Evolutionary conservation across 176 grass and related monocot species (phyloP), one percentile per base, ranked within the genome.

Genomic region (Ananas comosus): DNA sequence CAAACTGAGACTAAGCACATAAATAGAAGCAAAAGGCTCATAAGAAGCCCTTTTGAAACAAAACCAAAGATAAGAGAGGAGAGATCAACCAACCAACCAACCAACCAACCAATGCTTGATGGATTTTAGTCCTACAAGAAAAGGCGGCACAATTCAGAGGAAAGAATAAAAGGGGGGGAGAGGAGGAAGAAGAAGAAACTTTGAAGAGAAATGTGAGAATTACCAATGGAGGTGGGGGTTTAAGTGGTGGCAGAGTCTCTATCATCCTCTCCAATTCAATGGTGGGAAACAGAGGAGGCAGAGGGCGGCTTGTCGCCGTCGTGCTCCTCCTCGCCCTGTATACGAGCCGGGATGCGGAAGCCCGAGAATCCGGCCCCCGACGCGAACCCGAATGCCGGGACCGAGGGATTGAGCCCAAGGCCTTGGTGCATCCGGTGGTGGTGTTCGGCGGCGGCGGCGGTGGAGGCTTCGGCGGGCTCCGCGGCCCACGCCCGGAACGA

Each of bases 241-340:
- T 61, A 61, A 8, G 6, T 2, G 18, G 23, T 18, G 47, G 58
- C 33, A 7, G 33, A 42, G 33, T 42, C 33, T 3, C 18, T 50
- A 10, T 51, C 51, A 29, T 58, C 63, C 49, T 65, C 63, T 66
- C 52, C 63, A 9, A 33, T 42, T 69, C 65, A 77, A 69, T 77
- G 65, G 65, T 57, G 51, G 49, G 75, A 75, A 77, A 19, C 4
- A 61, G 56, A 61, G 49, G 75, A 75, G 69, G 56, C 4, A 61
- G 56, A 61, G 17, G 56, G 75, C 75, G 65, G 75, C 53, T 51
- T 69, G 66, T 69, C 52, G 56, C 16, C 56, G 56, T 19, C 56
- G 17, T 63, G 66, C 51, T 69, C 66, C n/a, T 69, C 66, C n/a
- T 77, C 75, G 18, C 75, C 65, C 52, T 77, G 75, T 16, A 77